phyloP scores from a whole-genome alignment of 495 filamentous ascomycete species.

The Penicillium lividum region DNA sequence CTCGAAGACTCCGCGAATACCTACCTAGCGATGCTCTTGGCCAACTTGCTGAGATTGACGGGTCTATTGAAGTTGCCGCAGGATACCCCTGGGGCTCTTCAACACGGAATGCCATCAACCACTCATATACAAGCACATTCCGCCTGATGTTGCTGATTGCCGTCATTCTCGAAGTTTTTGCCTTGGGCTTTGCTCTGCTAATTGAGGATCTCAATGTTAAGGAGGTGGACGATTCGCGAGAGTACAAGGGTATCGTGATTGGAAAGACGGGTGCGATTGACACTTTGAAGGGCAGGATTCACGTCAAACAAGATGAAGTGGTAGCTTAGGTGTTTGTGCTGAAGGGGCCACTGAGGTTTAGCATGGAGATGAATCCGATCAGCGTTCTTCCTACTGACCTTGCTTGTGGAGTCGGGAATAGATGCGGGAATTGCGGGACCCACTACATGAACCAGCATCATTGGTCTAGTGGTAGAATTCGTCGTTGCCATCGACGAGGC shows the following conservation, averaged over 20 bases:
- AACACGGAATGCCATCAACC: background rate
- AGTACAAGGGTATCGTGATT: background rate
- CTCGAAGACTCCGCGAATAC: background rate
- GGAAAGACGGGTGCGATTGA: background rate
- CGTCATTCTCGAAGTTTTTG: background rate
- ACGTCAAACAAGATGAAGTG: background rate
- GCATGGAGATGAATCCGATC: background rate
- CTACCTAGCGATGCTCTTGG: background rate
- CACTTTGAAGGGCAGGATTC: background rate
- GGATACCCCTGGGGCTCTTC: background rate
- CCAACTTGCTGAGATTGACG: background rate
- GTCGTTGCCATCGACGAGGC: conserved; percentile 61
- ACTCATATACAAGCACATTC: background rate
- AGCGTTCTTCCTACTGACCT: background rate
- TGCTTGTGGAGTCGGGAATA: background rate
- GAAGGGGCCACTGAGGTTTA: background rate
- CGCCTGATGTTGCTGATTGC: background rate
- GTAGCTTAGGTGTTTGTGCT: background rate
- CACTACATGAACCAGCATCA: conserved; percentile 38
- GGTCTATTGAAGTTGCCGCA: background rate
- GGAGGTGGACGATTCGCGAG: background rate
- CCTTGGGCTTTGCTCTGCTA: background rate
- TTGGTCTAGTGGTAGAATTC: conserved; percentile 64
- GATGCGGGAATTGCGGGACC: background rate
- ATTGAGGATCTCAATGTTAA: background rate